Conservation (phyloP, 257 asterid species). For the Gardenia jasminoides region DNA sequence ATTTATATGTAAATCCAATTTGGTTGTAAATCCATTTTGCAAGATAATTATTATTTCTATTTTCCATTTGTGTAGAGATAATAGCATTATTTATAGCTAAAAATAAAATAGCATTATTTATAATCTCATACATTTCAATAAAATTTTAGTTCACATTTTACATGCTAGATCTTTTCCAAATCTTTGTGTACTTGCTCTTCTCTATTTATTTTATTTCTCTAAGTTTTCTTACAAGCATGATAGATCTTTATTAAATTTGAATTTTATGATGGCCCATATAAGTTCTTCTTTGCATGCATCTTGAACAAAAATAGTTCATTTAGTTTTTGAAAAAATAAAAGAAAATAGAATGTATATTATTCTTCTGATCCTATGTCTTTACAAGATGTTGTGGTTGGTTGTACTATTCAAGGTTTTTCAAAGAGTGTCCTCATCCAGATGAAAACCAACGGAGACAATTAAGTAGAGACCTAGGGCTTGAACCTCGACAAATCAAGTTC, state of each 20-base stretch:
- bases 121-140: neutral
- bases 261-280: neutral
- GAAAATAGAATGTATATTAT: too few relatives aligned
- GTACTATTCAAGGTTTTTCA: neutral
- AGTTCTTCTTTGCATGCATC: neutral
- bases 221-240: neutral
- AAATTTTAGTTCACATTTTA: too few relatives aligned
- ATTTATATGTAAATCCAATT: neutral
- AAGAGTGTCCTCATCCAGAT: neutral
- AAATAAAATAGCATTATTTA: too few relatives aligned
- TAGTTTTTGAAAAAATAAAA: too few relatives aligned
- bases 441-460: neutral
- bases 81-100: neutral
- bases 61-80: neutral
- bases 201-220: too few relatives aligned
- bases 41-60: neutral
- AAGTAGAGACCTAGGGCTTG: neutral
- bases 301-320: too few relatives aligned
- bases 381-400: neutral
- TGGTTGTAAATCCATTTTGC: neutral
- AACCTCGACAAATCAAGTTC: neutral
- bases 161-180: neutral
- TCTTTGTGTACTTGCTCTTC: neutral
- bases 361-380: neutral
- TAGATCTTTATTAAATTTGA: too few relatives aligned